Evolutionary conservation across 2,329 filamentous ascomycete species (phyloP).

Genomic region (Plectosphaerella plurivora): DNA sequence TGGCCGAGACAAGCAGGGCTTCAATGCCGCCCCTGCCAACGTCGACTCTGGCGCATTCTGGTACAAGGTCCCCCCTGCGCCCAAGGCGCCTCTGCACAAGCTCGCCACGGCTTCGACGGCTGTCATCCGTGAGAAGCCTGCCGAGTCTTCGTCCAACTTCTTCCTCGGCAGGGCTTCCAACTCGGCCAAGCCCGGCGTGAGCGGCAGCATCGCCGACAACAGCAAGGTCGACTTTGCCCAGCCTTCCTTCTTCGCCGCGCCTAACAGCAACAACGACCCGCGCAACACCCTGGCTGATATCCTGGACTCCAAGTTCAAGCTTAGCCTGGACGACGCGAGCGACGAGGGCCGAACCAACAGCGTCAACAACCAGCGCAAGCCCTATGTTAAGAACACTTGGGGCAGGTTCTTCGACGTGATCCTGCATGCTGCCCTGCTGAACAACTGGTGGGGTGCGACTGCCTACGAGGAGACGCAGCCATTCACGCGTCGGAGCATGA

Average conservation of each 20-base stretch:
- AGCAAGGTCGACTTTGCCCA: constrained; percentile 46
- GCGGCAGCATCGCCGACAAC: not conserved
- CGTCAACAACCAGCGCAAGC: not conserved
- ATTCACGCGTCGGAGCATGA: not conserved
- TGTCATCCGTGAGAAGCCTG: constrained; percentile 41
- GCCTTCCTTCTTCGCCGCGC: constrained; percentile 53
- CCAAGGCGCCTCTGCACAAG: constrained; percentile 59
- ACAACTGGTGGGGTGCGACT: not conserved
- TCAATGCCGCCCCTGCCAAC: constrained; percentile 40
- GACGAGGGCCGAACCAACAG: not conserved
- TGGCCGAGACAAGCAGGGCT: constrained; percentile 33
- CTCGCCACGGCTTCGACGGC: constrained; percentile 59
- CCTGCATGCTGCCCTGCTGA: not conserved
- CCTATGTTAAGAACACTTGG: not conserved
- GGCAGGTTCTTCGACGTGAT: constrained; percentile 8
- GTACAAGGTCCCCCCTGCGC: constrained; percentile 66
- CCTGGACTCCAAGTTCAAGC: constrained; percentile 36
- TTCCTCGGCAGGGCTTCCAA: constrained; percentile 30
- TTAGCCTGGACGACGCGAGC: constrained; percentile 24
- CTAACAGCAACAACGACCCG: constrained; percentile 26
- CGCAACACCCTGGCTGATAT: constrained; percentile 38
- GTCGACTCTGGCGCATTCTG: constrained; percentile 55
- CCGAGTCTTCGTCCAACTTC: constrained; percentile 43
- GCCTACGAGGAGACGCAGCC: not conserved
- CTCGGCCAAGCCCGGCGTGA: not conserved